Conservation (phyloP, 1,284 basidiomycete genomes). For the Malassezia sympodialis region DNA sequence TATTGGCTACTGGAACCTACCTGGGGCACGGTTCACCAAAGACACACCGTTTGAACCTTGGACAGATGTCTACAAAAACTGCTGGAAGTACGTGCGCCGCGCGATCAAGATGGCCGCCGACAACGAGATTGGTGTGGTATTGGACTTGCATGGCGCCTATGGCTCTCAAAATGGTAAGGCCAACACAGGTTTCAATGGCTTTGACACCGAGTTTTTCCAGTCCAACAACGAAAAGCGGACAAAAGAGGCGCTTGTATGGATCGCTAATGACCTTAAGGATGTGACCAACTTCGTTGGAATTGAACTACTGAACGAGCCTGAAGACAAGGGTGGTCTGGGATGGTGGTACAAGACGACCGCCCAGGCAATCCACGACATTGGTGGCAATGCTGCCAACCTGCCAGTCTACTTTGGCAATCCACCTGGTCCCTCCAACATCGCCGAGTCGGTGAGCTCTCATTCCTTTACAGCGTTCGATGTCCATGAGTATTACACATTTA, state of each 20-base stretch:
- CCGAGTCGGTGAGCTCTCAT: conserved; percentile 54
- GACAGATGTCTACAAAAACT: conserved; percentile 58
- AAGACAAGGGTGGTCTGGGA: conserved; percentile 33
- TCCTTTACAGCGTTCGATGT: conserved; percentile 65
- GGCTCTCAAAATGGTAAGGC: conserved; percentile 59
- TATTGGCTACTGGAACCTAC: conserved; percentile 48
- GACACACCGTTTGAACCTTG: conserved; percentile 58
- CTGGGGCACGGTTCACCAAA: conserved; percentile 47
- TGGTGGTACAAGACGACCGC: conserved; percentile 51
- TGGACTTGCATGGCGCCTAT: conserved; percentile 64
- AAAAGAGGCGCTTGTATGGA: conserved; percentile 55
- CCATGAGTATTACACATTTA: conserved; percentile 60
- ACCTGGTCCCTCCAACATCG: conserved; percentile 59
- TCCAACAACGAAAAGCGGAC: conserved; percentile 56
- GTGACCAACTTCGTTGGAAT: conserved; percentile 68
- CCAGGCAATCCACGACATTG: conserved; percentile 53
- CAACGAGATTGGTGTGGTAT: conserved; percentile 60
- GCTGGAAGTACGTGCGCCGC: conserved; percentile 56
- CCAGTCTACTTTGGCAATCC: conserved; percentile 67
- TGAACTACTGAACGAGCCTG: conserved; percentile 65
- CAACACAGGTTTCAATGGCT: conserved; percentile 65
- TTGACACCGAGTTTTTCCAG: conserved; percentile 54
- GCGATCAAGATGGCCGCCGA: conserved; percentile 62
- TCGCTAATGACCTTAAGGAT: conserved; percentile 55
- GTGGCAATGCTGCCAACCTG: conserved; percentile 52